Conservation (phyloP, 495 filamentous ascomycete species). For the Penicillium atrosanguineum region DNA sequence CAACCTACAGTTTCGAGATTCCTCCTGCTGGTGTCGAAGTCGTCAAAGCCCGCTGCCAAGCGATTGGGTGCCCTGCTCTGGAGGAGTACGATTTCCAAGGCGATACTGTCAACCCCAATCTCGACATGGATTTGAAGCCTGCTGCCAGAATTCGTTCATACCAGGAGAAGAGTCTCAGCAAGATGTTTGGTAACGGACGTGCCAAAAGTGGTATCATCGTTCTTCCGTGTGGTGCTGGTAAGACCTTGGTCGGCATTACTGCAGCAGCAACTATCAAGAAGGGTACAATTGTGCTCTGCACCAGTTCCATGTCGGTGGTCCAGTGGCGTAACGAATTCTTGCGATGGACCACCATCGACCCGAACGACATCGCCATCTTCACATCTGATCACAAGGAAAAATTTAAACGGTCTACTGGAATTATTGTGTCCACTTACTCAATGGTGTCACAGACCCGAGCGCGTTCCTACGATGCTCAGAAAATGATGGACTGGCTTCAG, state of each 20-base stretch:
- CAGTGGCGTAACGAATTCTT: conserved; percentile 96
- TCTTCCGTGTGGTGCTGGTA: conserved; percentile 92
- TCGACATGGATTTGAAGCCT: conserved; percentile 85
- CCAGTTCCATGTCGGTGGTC: conserved; percentile 94
- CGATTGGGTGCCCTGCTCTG: conserved; percentile 80
- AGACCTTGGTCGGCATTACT: conserved; percentile 95
- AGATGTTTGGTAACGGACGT: conserved; percentile 98
- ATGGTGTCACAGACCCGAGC: conserved; percentile 92
- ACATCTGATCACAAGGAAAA: conserved; percentile 90
- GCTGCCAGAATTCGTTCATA: conserved; percentile 51
- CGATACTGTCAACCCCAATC: conserved; percentile 80
- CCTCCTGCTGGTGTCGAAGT: conserved; percentile 69
- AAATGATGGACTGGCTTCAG: conserved; percentile 96
- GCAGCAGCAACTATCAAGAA: conserved; percentile 98
- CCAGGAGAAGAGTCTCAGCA: conserved; percentile 94
- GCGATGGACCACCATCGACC: conserved; percentile 97
- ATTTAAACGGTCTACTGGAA: conserved; percentile 85
- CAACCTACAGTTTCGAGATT: conserved; percentile 95
- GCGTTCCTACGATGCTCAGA: conserved; percentile 86
- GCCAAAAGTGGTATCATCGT: conserved; percentile 98
- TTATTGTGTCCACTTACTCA: conserved; percentile 96
- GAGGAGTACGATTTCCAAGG: conserved; percentile 99
- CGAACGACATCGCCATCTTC: conserved; percentile 89
- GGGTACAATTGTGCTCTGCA: conserved; percentile 90
- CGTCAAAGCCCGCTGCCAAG: conserved; percentile 86